Base-by-base conservation (phyloP, 192 early-diverging fungal genomes). In the Backusella psychrophila region DNA sequence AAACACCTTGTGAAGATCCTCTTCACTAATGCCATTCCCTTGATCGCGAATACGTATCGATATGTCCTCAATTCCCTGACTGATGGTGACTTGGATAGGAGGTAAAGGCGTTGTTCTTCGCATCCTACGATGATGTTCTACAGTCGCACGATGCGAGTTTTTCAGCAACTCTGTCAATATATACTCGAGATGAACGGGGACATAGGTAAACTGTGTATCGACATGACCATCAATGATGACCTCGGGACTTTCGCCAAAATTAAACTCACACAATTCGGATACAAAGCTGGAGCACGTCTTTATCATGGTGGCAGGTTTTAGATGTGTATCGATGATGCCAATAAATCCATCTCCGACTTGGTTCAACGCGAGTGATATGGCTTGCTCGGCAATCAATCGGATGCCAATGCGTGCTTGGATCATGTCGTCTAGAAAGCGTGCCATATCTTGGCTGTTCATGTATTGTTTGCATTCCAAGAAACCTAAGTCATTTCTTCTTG, bases 111-210 rank as follows among this genome's bases (percentile, higher is more conserved):
- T 52, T 15, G 44, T 29, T 53, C 81, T 72, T 3, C 81, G 73
- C 33, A 80, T 74, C 66, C 85, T 85, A 83, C 82, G 68, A 38
- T 83, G 84, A 74, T 87, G 86, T 70, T 94, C 92, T 3, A 95
- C 94, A 3, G 97, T 98, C 0, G 97, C 97, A 12, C 96, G 82
- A 75, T 89, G 87, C 9, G 94, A 88, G 77, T 98, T 98, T 77
- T 98, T 98, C 26, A 98, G 78, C 46, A 97, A 75, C 77, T 98
- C 97, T 73, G 93, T 91, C 29, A 96, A 85, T 34, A 98, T 97
- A 77, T 98, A 98, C 82, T 98, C 96, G 15, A 98, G 84, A 78
- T 98, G 97, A 4, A 96, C 95, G 23, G 92, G 91, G 4, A 98
- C 92, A 84, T 98, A 98, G 35, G 93, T 87, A 67, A 95, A 88